Evolutionary conservation across 208 protist genomes (phyloP).

Genomic region (Wallacemonas collosoma): DNA sequence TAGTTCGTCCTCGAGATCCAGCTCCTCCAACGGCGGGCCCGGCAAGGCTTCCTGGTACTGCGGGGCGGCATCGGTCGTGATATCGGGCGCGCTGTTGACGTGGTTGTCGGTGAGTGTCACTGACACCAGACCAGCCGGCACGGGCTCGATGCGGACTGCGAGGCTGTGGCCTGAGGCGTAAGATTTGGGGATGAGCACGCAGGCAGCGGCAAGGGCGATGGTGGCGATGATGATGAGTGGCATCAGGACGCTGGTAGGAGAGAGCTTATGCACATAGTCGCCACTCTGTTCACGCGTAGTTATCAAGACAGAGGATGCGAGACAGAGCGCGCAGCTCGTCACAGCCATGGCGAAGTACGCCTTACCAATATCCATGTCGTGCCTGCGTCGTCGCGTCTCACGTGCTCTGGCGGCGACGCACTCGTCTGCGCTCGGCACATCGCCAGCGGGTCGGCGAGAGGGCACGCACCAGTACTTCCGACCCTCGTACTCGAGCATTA

Average conservation of each 20-base stretch:
- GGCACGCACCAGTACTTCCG: constrained; percentile 2
- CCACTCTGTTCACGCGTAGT: background rate
- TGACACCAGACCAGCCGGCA: constrained; percentile 2
- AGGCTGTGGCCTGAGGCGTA: background rate
- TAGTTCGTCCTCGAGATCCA: background rate
- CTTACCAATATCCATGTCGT: background rate
- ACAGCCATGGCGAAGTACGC: constrained; percentile 5
- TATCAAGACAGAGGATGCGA: background rate
- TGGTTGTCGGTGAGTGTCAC: background rate
- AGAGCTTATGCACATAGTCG: background rate
- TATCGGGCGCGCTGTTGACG: background rate
- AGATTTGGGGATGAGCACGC: background rate
- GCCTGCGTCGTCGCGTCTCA: background rate
- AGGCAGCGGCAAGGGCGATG: background rate
- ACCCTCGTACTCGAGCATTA: constrained; percentile 1
- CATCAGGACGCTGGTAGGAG: background rate
- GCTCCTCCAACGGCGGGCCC: constrained; percentile 10
- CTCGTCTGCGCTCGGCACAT: background rate
- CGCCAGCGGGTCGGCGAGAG: background rate
- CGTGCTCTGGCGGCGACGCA: background rate
- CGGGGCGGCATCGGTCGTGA: no score
- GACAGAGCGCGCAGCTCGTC: background rate
- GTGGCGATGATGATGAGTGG: background rate
- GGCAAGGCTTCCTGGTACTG: constrained; percentile 13
- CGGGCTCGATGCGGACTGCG: background rate